These are phyloP conservation scores for Paraphaeosphaeria sporulosa DNA, from an alignment of 2,329 filamentous ascomycete species.

Conservation along the genomic window DNA sequence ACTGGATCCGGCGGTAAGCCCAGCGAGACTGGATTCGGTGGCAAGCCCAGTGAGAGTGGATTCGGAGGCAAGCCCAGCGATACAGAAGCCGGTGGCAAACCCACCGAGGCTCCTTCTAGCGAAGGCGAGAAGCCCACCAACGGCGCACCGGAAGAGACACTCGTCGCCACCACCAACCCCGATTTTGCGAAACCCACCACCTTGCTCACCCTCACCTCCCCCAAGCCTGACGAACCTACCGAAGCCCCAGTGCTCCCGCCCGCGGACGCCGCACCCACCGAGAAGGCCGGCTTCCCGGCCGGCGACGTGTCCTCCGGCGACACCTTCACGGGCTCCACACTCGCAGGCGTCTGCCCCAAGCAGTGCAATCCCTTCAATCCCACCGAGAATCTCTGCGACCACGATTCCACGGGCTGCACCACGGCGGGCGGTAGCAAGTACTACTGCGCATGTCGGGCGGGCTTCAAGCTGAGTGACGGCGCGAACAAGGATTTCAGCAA, in stretches of 20 bases:
- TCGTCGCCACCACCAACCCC: background rate
- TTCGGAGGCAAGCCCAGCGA: background rate
- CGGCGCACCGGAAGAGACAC: background rate
- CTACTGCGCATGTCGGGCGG: conserved; percentile 41
- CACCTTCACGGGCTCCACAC: conserved; percentile 28
- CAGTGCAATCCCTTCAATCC: conserved; percentile 36
- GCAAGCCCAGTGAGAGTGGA: background rate
- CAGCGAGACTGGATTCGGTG: background rate
- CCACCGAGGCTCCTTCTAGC: no score
- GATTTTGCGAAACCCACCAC: background rate
- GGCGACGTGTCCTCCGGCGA: conserved; percentile 7
- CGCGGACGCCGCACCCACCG: background rate
- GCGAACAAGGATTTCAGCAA: conserved; percentile 36
- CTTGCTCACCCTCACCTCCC: background rate
- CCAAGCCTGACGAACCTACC: background rate
- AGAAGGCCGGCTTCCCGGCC: background rate
- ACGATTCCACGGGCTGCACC: conserved; percentile 27
- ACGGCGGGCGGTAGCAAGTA: conserved; percentile 33
- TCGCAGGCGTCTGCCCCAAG: conserved; percentile 31
- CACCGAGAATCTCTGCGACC: conserved; percentile 34
- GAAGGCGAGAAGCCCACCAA: background rate
- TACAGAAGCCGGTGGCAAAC: background rate
- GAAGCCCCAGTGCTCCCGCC: background rate
- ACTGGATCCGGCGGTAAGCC: background rate
- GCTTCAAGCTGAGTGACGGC: conserved; percentile 27